These are phyloP conservation scores for Cercis canadensis DNA, from an alignment of 306 rosid genomes.

Conservation along the genomic window DNA sequence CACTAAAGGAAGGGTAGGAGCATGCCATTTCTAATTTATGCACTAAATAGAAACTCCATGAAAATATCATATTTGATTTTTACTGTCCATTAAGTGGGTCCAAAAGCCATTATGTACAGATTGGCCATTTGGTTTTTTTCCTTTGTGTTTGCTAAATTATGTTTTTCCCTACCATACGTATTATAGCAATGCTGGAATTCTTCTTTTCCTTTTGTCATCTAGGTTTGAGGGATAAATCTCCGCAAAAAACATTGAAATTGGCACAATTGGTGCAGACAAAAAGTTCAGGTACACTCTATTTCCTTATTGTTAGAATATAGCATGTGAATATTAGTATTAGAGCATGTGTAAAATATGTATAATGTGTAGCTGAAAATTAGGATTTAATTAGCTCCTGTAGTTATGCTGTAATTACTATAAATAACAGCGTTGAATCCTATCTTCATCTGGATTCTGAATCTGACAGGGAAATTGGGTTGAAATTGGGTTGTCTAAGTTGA, in stretches of 20 bases:
- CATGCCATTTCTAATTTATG: slow-evolving; percentile 32
- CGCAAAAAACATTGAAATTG: slow-evolving; percentile 92
- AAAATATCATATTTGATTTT: slow-evolving; percentile 11
- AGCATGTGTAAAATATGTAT: no score
- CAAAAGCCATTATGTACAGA: neutral
- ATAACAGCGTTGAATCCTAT: no score
- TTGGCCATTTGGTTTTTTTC: neutral
- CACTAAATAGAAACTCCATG: slow-evolving; percentile 8
- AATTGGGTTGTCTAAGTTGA: no score
- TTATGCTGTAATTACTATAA: no score
- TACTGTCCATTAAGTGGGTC: slow-evolving; percentile 18
- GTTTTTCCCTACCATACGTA: neutral
- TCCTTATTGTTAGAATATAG: neutral
- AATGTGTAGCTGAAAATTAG: no score
- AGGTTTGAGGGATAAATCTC: slow-evolving; percentile 98
- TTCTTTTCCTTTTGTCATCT: slow-evolving; percentile 10
- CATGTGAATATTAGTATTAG: no score
- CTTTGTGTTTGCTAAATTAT: slow-evolving; percentile 5
- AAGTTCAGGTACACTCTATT: slow-evolving; percentile 70
- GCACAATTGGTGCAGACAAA: slow-evolving; percentile 82
- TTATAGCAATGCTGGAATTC: slow-evolving; percentile 2
- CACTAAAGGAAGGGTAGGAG: slow-evolving; percentile 95
- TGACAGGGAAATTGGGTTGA: no score
- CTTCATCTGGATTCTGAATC: no score
- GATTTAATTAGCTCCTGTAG: no score